Base-by-base conservation (phyloP, 148 eudicot genomes). In the Agrostemma githago region DNA sequence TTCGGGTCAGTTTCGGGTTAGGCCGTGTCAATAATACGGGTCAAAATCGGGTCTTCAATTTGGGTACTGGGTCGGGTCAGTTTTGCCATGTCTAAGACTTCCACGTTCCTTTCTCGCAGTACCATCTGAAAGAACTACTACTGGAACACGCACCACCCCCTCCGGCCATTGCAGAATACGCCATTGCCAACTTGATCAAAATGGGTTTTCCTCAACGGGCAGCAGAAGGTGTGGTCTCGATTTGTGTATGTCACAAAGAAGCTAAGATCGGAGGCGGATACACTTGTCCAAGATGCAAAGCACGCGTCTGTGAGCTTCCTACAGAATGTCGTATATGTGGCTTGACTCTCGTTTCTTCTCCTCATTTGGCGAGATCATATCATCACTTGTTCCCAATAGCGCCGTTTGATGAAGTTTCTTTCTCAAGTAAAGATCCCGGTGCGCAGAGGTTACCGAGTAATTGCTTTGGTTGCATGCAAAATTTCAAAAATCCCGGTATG, bases 141-240 rank as follows among this genome's bases (percentile, higher is more conserved):
- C 82, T 94, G 67, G 98, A 94, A 46, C 96, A 94, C 78, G 96
- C 98, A 46, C 98, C 98, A 37, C 98, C 98, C 60, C 98, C 98
- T 72, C 97, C 98, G 34, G 97, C 98, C 38, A 94, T 94, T 79
- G 96, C 98, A 17, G 98, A 93, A 79, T 94, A 91, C 83, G 97
- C 98, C 74, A 68, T 83, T 51, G 91, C 98, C 54, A 94, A 91
- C 80, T 82, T 94, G 85, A 92, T 94, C 43, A 91, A 82, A 83
- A 94, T 94, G 98, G 98, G 98, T 11, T 94, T 94, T 71, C 98
- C 98, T 14, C 98, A 94, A 80, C 81, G 97, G 80, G 92, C 96
- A 43, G 97, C 97, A 42, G 97, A 94, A 81, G 93, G 98, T 62
- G 89, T 87, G 42, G 82, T 91, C 34, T 88, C 98, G 74, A 91